Evolutionary conservation across 2,329 filamentous ascomycete genomes (phyloP).

Genomic region (Monilinia aucupariae): DNA sequence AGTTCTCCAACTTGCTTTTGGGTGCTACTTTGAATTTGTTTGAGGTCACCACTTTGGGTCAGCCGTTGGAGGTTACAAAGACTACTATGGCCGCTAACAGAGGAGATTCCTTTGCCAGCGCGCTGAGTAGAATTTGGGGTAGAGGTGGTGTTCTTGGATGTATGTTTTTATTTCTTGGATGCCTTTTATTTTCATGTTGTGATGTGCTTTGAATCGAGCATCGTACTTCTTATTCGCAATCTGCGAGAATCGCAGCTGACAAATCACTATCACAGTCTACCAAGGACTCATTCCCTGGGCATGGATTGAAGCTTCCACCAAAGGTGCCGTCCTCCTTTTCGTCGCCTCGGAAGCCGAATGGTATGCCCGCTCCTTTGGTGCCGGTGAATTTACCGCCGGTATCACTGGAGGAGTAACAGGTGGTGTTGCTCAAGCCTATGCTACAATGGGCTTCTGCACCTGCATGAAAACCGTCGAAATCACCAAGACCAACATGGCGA

Average conservation of each 20-base stretch:
- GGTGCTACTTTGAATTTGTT: conserved; percentile 37
- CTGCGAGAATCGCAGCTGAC: conserved; percentile 22
- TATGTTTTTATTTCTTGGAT: conserved; percentile 46
- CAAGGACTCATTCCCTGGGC: conserved; percentile 99
- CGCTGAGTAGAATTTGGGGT: conserved; percentile 83
- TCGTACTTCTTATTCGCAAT: background rate
- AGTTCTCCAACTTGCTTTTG: conserved; percentile 94
- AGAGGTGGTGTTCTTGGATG: conserved; percentile 92
- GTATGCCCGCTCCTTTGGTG: conserved; percentile 78
- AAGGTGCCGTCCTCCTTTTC: conserved; percentile 97
- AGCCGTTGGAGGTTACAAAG: conserved; percentile 98
- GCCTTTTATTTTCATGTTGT: background rate
- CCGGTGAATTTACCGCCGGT: conserved; percentile 79
- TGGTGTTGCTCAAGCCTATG: conserved; percentile 95
- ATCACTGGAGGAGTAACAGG: conserved; percentile 89
- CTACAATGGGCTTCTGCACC: conserved; percentile 99
- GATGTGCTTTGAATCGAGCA: background rate
- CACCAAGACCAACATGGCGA: conserved; percentile 93
- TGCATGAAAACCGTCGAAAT: conserved; percentile 99
- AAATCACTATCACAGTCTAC: conserved; percentile 63
- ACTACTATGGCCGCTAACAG: conserved; percentile 99
- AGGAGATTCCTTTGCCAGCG: conserved; percentile 74
- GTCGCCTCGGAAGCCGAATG: conserved; percentile 98
- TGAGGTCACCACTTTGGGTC: conserved; percentile 52
- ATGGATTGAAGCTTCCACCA: conserved; percentile 99